Base-by-base conservation (phyloP, 306 rosid genomes). In the Castanea sativa region DNA sequence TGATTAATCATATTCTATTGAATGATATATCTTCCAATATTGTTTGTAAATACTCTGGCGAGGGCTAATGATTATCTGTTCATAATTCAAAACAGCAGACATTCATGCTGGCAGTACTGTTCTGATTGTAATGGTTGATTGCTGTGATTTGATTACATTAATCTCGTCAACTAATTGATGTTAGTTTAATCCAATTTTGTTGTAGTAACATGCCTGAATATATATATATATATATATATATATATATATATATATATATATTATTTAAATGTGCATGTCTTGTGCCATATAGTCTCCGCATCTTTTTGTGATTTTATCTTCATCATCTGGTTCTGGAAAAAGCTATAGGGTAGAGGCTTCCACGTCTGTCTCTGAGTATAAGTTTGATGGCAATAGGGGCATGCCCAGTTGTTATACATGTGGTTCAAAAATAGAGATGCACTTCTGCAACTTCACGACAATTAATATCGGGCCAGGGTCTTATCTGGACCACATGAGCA, bases 121-220 rank as follows among this genome's bases (percentile, higher is more conserved):
- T 33, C 12, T 15, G 51, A 57, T 23, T 49, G 16, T 32, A 57
- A 6, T 27, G 65, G 32, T 56, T 70, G 57, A 41, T 21, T 78
- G 2, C 49, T 69, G 81, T 69, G 45, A 70, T 55, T 57, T 55
- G 58, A 70, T 78, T 70, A 56, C 0, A 79, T 71, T 59, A 79
- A 79, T 72, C 43, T 49, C 56, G 82, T 78, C 76, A 57, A 78
- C 75, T 71, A 43, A 41, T 38, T 15, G 33, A 20, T 58, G 10
- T 29, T 45, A 15, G 53, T 57, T 10, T 18, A 70, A 41, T 78
- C 41, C 60, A 25, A 25, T 70, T 27, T 60, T 6, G 20, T 49
- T 41, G 5, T 18, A 15, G 41, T 71, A 60, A 33, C 51, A 33
- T 67, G 51, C 8, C 21, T 18, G 77, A 77, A 79, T 72, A 61